Percentiles rank a stretch among this genome's conserved stretches.
Conservation (phyloP, 2,329 filamentous ascomycete genomes). For the Podosphaera xanthii region DNA sequence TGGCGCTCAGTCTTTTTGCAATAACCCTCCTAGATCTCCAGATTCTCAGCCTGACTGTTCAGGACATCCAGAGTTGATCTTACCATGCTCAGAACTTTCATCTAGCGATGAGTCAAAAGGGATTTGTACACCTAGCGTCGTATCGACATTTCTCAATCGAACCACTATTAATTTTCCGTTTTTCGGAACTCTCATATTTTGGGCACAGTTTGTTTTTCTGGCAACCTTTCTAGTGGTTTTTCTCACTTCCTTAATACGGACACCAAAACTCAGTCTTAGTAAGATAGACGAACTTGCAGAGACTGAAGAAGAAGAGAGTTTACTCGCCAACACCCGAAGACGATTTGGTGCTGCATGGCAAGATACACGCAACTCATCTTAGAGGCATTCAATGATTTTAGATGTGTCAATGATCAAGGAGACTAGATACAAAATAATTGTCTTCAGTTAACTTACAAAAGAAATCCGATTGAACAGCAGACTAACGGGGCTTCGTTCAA, state of each 20-base stretch:
- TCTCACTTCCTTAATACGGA: slow-evolving; percentile 53
- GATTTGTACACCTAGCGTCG: slow-evolving; percentile 77
- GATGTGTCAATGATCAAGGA: background rate
- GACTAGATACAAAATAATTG: background rate
- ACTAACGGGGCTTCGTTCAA: no score
- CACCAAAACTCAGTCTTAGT: slow-evolving; percentile 52
- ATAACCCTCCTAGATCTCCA: slow-evolving; percentile 33
- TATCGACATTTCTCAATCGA: slow-evolving; percentile 81
- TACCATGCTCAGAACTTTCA: slow-evolving; percentile 58
- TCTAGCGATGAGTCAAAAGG: slow-evolving; percentile 46
- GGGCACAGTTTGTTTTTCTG: slow-evolving; percentile 86
- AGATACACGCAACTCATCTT: slow-evolving; percentile 31
- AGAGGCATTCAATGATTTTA: background rate
- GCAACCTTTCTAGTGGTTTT: slow-evolving; percentile 66
- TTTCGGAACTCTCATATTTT: slow-evolving; percentile 82
- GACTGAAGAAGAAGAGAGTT: slow-evolving; percentile 77
- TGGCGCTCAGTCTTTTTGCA: slow-evolving; percentile 85
- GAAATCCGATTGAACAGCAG: no score
- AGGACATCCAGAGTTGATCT: slow-evolving; percentile 45
- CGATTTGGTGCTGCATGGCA: slow-evolving; percentile 75
- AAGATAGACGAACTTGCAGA: slow-evolving; percentile 76
- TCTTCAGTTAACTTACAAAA: no score
- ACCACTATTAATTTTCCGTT: slow-evolving; percentile 87
- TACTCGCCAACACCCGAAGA: slow-evolving; percentile 62
- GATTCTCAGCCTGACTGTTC: slow-evolving; percentile 55